Evolutionary conservation across 306 rosid genomes (phyloP).

Genomic region (Urtica urens): DNA sequence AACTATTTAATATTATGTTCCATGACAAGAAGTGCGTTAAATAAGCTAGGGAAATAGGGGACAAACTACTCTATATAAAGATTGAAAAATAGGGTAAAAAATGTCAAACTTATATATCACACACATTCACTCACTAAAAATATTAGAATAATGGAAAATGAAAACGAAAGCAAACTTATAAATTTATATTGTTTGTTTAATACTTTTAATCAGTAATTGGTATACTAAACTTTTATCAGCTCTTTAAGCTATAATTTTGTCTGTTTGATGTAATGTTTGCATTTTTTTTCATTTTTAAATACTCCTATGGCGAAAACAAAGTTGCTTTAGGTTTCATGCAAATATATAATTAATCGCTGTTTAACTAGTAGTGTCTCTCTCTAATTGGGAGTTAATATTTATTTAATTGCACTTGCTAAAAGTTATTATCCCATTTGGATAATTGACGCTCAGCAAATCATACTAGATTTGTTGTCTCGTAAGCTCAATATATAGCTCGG

Average conservation of each 20-base stretch:
- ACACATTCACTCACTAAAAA: too few species aligned
- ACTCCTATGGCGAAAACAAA: not conserved
- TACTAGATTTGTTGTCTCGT: too few species aligned
- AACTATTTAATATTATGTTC: not conserved
- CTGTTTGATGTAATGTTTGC: constrained; percentile 1
- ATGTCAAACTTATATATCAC: not conserved
- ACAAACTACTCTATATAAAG: not conserved
- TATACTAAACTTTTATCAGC: not conserved
- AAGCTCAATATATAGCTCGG: too few species aligned
- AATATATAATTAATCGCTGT: not conserved
- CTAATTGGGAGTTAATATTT: constrained; percentile 4
- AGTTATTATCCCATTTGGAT: constrained; percentile 31
- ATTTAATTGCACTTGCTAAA: constrained; percentile 20
- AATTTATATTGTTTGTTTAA: not conserved
- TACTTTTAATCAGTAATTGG: not conserved
- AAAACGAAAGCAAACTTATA: constrained; percentile 1
- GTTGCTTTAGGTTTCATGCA: not conserved
- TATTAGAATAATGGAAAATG: not conserved
- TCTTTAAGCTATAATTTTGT: not conserved
- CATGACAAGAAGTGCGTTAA: not conserved
- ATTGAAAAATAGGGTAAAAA: not conserved
- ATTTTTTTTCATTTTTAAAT: not conserved
- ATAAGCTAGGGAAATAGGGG: constrained; percentile 1
- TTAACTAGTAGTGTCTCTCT: not conserved
- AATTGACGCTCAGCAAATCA: constrained; percentile 22